These are phyloP conservation scores for Mrakia frigida DNA, from an alignment of 768 basidiomycete species.

Conservation along the genomic window DNA sequence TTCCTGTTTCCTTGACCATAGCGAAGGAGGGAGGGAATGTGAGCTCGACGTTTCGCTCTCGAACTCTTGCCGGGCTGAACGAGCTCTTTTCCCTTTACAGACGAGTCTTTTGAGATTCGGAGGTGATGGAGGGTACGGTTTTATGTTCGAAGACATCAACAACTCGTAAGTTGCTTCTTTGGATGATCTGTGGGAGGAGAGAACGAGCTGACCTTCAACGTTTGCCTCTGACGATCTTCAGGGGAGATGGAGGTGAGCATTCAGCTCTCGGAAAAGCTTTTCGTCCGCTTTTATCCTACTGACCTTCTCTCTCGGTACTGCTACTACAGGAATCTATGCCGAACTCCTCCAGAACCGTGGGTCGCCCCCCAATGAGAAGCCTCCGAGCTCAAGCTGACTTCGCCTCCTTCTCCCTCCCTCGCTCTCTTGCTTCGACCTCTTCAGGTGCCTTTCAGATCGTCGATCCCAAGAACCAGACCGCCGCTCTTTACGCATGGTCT, in stretches of 20 bases:
- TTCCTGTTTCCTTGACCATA: neutral
- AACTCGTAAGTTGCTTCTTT: neutral
- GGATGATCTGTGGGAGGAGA: neutral
- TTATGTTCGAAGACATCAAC: constrained; percentile 20
- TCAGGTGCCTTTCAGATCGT: constrained; percentile 61
- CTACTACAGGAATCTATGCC: constrained; percentile 60
- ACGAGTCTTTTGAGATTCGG: neutral
- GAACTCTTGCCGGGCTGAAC: neutral
- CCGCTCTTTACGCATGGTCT: constrained; percentile 52
- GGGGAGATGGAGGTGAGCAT: neutral
- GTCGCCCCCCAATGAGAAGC: neutral
- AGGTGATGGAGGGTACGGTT: neutral
- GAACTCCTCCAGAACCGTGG: constrained; percentile 59
- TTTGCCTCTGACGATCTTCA: neutral
- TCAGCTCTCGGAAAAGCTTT: neutral
- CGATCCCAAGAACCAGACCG: constrained; percentile 54
- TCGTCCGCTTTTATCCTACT: no score
- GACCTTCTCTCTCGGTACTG: neutral
- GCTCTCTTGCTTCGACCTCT: neutral
- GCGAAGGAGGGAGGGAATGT: neutral
- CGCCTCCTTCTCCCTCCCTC: neutral
- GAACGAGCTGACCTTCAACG: neutral
- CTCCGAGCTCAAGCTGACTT: neutral
- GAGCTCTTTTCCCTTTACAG: neutral
- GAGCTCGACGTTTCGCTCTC: neutral